phyloP scores from a whole-genome alignment of 805 yeast genomes.

The Komagataella mondaviorum region DNA sequence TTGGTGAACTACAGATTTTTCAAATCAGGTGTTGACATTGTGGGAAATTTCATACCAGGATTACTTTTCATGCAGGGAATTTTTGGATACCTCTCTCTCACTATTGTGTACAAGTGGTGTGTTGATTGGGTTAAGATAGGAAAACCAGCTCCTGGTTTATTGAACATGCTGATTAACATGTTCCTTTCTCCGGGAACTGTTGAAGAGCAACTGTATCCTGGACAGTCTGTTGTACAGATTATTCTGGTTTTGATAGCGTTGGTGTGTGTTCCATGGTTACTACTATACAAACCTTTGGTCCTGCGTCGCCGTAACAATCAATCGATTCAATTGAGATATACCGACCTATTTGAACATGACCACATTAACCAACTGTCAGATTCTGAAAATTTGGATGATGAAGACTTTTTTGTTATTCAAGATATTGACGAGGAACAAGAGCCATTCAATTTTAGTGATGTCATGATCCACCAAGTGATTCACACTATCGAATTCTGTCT shows the following conservation, averaged over 20 bases:
- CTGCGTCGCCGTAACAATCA: constrained; percentile 34
- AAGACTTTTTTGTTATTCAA: constrained; percentile 22
- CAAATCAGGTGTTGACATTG: constrained; percentile 46
- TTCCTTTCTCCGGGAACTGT: constrained; percentile 60
- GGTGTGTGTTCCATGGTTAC: constrained; percentile 64
- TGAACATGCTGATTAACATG: constrained; percentile 68
- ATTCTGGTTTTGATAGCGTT: constrained; percentile 43
- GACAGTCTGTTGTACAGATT: constrained; percentile 51
- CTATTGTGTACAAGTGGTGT: constrained; percentile 63
- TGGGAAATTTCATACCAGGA: constrained; percentile 67
- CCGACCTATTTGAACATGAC: constrained; percentile 24
- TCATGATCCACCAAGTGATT: constrained; percentile 68
- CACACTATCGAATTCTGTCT: constrained; percentile 73
- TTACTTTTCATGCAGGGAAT: constrained; percentile 64
- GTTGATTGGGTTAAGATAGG: constrained; percentile 54
- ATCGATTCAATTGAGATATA: constrained; percentile 36
- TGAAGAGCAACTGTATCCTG: constrained; percentile 51
- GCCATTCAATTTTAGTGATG: constrained; percentile 43
- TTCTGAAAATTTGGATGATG: constrained; percentile 12
- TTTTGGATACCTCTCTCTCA: constrained; percentile 56
- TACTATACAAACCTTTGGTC: constrained; percentile 50
- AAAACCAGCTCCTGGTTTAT: constrained; percentile 56
- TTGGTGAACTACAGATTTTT: constrained; percentile 47
- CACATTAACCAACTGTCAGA: constrained; percentile 10
- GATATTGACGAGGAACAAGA: constrained; percentile 37